Evolutionary conservation across 805 yeast species (phyloP), one percentile per base, ranked within the genome.

Genomic region (Candida caryicola): DNA sequence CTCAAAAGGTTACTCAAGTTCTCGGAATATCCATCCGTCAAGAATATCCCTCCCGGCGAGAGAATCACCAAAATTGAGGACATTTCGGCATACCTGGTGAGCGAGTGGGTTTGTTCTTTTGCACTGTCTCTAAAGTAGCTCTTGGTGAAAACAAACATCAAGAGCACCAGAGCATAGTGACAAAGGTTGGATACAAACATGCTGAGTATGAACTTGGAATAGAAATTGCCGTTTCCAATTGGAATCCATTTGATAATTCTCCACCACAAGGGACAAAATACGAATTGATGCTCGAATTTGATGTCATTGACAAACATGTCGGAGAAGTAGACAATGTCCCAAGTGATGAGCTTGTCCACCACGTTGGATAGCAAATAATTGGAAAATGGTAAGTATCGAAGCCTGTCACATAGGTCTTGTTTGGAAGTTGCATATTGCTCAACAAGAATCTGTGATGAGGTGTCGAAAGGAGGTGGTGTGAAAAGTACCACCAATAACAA

Each of bases 221-320:
- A 77, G 34, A 76, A 59, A 41, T 65, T 64, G 25, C 54, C 45
- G 5, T 37, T 36, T 17, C 51, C 60, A 25, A 36, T 16, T 9
- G 46, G 49, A 3, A 55, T 31, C 19, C 25, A 45, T 31, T 48
- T 55, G 3, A 83, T 59, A 3, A 81, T 32, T 17, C 76, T 54
- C 66, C 82, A 73, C 95, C 96, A 91, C 2, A 78, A 53, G 8
- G 85, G 85, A 18, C 95, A 80, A 56, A 87, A 91, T 4, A 95
- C 97, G 72, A 78, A 85, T 60, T 89, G 95, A 57, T 91, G 96
- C 60, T 91, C 98, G 59, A 71, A 90, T n/a, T 63, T 57, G 12
- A 62, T 57, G 0, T 73, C 78, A 12, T 73, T 58, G 7, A 60
- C 54, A 23, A 85, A 77, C 39, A 81, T 57, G 31, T 80, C 77